phyloP scores from a whole-genome alignment of 345 rosid genomes.

The Sisymbrium altissimum region DNA sequence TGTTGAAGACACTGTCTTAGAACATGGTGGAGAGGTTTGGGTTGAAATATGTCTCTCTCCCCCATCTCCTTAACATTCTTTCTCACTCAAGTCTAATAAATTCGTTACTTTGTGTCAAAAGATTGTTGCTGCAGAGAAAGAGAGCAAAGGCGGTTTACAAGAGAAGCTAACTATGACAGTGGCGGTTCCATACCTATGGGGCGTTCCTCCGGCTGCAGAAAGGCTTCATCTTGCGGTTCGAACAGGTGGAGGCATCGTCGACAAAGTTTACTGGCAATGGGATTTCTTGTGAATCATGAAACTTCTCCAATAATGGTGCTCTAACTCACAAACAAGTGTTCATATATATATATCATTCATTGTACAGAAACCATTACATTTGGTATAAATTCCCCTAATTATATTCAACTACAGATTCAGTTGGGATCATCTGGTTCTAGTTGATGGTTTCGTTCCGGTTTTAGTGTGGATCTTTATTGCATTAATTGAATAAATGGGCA shows the following conservation, averaged over 20 bases:
- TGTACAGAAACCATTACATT: slow-evolving; percentile 32
- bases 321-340: slow-evolving; percentile 20
- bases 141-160: slow-evolving; percentile 70
- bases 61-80: background rate
- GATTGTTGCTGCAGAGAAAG: slow-evolving; percentile 82
- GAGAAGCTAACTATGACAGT: slow-evolving; percentile 90
- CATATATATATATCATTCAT: slow-evolving; percentile 32
- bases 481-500: background rate
- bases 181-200: slow-evolving; percentile 96
- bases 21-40: slow-evolving; percentile 90
- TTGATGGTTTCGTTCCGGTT: background rate
- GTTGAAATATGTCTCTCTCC: background rate
- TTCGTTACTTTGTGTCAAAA: slow-evolving; percentile 15
- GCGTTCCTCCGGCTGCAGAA: slow-evolving; percentile 93
- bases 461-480: background rate
- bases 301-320: background rate
- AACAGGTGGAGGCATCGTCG: slow-evolving; percentile 92
- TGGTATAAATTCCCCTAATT: background rate
- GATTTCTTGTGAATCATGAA: slow-evolving; percentile 56
- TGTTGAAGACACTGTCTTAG: slow-evolving; percentile 86
- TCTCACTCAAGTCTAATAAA: background rate
- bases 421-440: background rate
- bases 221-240: slow-evolving; percentile 88
- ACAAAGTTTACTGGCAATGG: slow-evolving; percentile 93
- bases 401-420: background rate